Percentiles rank a stretch among this genome's conserved stretches.
Conservation (phyloP, 2,329 filamentous ascomycete genomes). For the Colletotrichum orbiculare region DNA sequence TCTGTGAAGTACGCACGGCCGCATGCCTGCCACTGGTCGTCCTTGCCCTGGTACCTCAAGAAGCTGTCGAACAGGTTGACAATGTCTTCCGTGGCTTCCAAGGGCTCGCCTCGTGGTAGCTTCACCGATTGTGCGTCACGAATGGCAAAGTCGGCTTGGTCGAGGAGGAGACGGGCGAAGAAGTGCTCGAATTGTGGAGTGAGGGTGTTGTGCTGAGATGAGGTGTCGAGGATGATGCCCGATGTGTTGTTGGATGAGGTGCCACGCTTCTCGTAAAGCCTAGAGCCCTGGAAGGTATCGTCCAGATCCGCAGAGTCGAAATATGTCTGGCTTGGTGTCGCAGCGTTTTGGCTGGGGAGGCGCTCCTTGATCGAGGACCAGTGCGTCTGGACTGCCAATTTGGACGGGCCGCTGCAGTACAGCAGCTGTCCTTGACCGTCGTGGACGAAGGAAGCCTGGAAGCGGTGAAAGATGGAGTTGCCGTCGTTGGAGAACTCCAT, state of each 20-base stretch:
- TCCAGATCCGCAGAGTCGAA: conserved; percentile 15
- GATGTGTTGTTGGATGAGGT: conserved; percentile 8
- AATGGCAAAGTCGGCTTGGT: conserved; percentile 33
- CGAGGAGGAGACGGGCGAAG: conserved; percentile 24
- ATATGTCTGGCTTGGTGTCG: conserved; percentile 9
- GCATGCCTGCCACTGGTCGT: conserved; percentile 40
- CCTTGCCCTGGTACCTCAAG: conserved; percentile 39
- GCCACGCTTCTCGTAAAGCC: conserved; percentile 25
- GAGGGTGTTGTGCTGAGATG: conserved; percentile 11
- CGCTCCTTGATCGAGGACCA: conserved; percentile 17
- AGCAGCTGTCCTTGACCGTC: conserved; percentile 30
- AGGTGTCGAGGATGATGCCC: conserved; percentile 19
- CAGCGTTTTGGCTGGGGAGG: conserved; percentile 15
- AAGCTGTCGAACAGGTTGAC: conserved; percentile 40
- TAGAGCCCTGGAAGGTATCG: conserved; percentile 8
- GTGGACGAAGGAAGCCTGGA: conserved; percentile 31
- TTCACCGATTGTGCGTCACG: conserved; percentile 6
- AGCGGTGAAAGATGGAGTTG: conserved; percentile 34
- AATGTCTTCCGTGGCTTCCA: conserved; percentile 4
- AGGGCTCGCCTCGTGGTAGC: background rate
- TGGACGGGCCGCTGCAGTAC: conserved; percentile 24
- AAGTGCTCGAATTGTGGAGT: conserved; percentile 23
- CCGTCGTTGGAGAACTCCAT: conserved; percentile 37
- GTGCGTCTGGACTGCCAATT: conserved; percentile 16
- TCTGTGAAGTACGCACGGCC: conserved; percentile 40